Conservation (phyloP, 192 early-diverging fungal species). For the Phlyctochytrium planicorne region DNA sequence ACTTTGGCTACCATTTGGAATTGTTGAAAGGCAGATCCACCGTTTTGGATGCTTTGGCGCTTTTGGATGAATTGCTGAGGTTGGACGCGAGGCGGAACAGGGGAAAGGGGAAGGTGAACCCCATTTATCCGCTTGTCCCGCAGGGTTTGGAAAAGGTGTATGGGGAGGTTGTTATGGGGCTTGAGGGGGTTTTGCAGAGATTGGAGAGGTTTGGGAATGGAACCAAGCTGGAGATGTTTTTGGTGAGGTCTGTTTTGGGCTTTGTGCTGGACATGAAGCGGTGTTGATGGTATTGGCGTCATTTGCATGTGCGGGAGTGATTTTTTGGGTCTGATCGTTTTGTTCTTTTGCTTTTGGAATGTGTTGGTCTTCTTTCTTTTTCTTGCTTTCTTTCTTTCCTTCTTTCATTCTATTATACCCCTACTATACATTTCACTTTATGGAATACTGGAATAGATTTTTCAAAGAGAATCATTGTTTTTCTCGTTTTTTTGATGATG, state of each 20-base stretch:
- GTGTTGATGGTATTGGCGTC: neutral
- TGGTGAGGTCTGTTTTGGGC: neutral
- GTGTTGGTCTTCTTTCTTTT: too few species aligned
- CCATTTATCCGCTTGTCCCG: neutral
- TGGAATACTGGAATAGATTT: too few species aligned
- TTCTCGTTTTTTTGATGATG: too few species aligned
- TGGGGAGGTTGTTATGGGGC: neutral
- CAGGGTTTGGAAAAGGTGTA: neutral
- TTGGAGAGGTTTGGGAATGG: neutral
- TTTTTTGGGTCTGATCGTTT: too few species aligned
- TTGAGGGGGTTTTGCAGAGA: neutral
- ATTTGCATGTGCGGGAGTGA: too few species aligned
- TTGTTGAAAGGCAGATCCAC: neutral
- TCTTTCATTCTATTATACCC: too few species aligned
- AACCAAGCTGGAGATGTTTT: neutral
- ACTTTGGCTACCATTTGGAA: neutral
- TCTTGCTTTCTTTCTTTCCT: too few species aligned
- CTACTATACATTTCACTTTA: too few species aligned
- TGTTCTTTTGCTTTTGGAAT: too few species aligned
- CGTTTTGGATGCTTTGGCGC: neutral
- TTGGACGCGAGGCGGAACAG: neutral
- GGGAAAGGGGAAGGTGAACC: neutral
- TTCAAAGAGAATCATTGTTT: too few species aligned
- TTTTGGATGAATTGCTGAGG: neutral
- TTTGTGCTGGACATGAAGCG: neutral